These are phyloP conservation scores for Populus euphratica DNA, from an alignment of 345 rosid genomes.

Conservation along the genomic window DNA sequence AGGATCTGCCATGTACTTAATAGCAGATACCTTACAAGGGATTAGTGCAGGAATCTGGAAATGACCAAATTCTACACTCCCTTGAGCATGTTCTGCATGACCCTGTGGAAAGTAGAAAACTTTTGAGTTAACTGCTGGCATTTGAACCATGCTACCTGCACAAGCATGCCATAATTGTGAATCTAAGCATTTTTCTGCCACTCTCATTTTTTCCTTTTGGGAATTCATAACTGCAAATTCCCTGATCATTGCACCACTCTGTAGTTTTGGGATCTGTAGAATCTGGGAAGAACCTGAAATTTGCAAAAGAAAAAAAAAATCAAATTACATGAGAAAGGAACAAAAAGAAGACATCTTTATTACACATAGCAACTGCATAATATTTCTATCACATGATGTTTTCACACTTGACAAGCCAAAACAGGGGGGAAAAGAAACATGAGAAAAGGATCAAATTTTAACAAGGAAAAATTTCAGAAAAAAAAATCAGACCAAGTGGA, in stretches of 20 bases:
- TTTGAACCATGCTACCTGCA: conserved; percentile 95
- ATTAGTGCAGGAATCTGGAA: conserved; percentile 49
- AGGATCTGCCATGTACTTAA: conserved; percentile 82
- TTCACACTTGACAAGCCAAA: not conserved
- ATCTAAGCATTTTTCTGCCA: conserved; percentile 62
- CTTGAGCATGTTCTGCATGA: conserved; percentile 85
- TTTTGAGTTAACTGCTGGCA: conserved; percentile 73
- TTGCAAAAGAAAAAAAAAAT: not conserved
- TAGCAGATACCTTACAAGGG: conserved; percentile 56
- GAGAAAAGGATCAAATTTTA: not conserved
- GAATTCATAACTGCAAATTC: conserved; percentile 22
- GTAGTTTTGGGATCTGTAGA: not conserved
- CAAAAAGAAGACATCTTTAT: not conserved
- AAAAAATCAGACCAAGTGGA: not conserved
- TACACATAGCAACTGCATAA: not conserved
- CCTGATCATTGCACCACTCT: conserved; percentile 14
- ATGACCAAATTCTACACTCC: conserved; percentile 48
- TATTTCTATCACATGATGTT: not conserved
- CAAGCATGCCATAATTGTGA: conserved; percentile 99
- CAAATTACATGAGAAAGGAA: not conserved
- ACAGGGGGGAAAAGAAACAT: not conserved
- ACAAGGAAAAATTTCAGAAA: not conserved
- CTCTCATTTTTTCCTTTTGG: conserved; percentile 26
- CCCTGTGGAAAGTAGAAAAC: conserved; percentile 93
- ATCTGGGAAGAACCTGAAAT: not conserved